A percentile compares a stretch with the other conserved stretches of the same genome.
Conservation (phyloP, 371 early-diverging fungal species). For the Sporodiniella umbellata region DNA sequence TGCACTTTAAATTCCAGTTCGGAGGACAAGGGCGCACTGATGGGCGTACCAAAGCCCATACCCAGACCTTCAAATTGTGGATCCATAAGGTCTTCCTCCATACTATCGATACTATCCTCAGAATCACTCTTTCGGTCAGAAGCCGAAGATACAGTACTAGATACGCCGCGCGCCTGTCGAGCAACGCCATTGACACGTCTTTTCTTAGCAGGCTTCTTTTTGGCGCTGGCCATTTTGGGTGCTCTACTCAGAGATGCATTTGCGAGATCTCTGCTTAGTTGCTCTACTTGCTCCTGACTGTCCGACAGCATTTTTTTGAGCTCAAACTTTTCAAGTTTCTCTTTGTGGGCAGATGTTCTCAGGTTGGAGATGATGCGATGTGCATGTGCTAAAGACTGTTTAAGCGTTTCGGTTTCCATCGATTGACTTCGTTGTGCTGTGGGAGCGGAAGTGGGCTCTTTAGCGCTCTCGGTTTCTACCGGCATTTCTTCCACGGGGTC, state of each 20-base stretch:
- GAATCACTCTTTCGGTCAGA: constrained; percentile 4
- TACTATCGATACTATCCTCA: constrained; percentile 1
- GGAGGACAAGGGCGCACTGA: constrained; percentile 17
- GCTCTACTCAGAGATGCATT: neutral
- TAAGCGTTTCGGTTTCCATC: constrained; percentile 46
- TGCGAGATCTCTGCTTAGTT: constrained; percentile 45
- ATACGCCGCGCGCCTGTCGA: constrained; percentile 22
- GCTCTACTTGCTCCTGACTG: constrained; percentile 62
- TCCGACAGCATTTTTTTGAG: constrained; percentile 60
- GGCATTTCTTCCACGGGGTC: too few species aligned
- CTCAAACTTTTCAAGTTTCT: constrained; percentile 59
- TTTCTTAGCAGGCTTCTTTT: constrained; percentile 13
- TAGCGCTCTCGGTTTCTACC: too few species aligned
- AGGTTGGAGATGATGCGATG: constrained; percentile 51
- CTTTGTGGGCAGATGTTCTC: constrained; percentile 43
- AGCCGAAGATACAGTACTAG: constrained; percentile 12
- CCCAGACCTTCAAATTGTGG: neutral
- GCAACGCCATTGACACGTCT: constrained; percentile 19
- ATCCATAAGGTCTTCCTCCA: constrained; percentile 6
- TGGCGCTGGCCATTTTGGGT: constrained; percentile 3
- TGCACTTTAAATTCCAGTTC: constrained; percentile 22
- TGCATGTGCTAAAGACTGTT: constrained; percentile 45
- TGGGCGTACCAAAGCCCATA: neutral
- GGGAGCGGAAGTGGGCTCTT: constrained; percentile 7
- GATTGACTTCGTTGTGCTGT: constrained; percentile 23